Base-by-base conservation (phyloP, 2,329 filamentous ascomycete genomes). In the Eurotiales sp. region DNA sequence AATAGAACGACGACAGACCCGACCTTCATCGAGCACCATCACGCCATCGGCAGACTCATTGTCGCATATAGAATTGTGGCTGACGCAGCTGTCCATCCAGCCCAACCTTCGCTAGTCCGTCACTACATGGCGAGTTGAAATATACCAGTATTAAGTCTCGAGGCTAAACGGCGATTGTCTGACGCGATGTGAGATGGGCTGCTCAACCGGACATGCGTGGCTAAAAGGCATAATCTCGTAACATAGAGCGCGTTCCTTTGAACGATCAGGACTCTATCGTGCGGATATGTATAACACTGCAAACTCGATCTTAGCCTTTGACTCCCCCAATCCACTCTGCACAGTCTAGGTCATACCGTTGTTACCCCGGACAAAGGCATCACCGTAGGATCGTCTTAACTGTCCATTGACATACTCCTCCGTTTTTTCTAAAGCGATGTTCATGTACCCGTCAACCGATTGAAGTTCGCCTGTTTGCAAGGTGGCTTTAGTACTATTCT, bases 381-480 rank as follows among this genome's bases (percentile, higher is more conserved):
- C 92, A 7, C 92, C 92, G 68, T 96, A 96, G 50, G 82, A 87
- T 63, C 88, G 82, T 62, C 87, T 82, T 72, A 92, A 83, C 58
- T 84, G 82, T 37, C 91, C 92, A 65, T 95, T 87, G 60, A 96
- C 87, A 61, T 86, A 90, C 73, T 99, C 93, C 58, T 89, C 86
- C 17, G 90, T 95, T 74, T 96, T 93, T 72, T 99, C 93, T 25
- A 99, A 82, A 11, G 93, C 92, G 68, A 99, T 96, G 75, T 99
- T 99, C 93, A 99, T 99, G 75, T 97, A 99, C 47, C 93, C 93
- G 71, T 99, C 93, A 45, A 99, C 92, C 0, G 91, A 96, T 69
- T 97, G 91, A 32, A 97, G 81, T 69, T 96, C 90, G 61, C 93
- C 92, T 96, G 56, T 15, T 29, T 15, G 8, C 17, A 43, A 34